These are phyloP conservation scores for Lecanosticta acicola DNA, from an alignment of 2,329 filamentous ascomycete genomes.

Conservation along the genomic window DNA sequence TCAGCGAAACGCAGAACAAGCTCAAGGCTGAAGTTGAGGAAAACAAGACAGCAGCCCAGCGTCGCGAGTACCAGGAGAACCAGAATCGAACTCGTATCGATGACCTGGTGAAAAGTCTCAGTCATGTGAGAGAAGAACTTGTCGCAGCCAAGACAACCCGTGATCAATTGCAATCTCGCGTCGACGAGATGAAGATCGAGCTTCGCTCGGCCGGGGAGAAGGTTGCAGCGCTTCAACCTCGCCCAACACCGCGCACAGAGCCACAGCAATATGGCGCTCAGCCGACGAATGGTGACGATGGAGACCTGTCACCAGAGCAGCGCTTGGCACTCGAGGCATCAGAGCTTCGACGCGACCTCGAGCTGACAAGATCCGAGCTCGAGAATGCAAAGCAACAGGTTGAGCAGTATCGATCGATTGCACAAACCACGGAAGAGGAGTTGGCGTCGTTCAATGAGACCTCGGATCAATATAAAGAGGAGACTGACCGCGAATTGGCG, in stretches of 20 bases:
- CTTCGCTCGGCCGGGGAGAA: slow-evolving; percentile 85
- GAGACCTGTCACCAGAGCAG: slow-evolving; percentile 61
- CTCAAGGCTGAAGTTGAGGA: slow-evolving; percentile 79
- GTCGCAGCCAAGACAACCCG: slow-evolving; percentile 78
- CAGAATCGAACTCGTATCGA: slow-evolving; percentile 89
- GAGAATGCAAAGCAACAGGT: slow-evolving; percentile 74
- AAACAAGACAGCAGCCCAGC: slow-evolving; percentile 70
- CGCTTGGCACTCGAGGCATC: slow-evolving; percentile 78
- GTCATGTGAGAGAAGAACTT: slow-evolving; percentile 78
- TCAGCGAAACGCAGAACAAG: slow-evolving; percentile 73
- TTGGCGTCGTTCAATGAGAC: slow-evolving; percentile 72
- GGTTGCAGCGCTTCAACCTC: slow-evolving; percentile 72
- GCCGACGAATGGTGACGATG: slow-evolving; percentile 46
- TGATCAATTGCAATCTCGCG: slow-evolving; percentile 81
- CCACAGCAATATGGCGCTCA: slow-evolving; percentile 32
- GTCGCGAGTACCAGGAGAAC: slow-evolving; percentile 84
- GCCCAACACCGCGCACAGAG: slow-evolving; percentile 60
- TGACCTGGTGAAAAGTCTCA: slow-evolving; percentile 74
- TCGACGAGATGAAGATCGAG: slow-evolving; percentile 84
- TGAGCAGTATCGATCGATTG: slow-evolving; percentile 83
- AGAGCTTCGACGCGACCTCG: slow-evolving; percentile 80
- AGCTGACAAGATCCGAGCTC: slow-evolving; percentile 72
- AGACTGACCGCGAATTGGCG: slow-evolving; percentile 68
- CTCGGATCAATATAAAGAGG: slow-evolving; percentile 80
- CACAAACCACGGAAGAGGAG: slow-evolving; percentile 80